Evolutionary conservation across 345 rosid species (phyloP), one percentile per base, ranked within the genome.

Genomic region (Geranium rotundifolium): DNA sequence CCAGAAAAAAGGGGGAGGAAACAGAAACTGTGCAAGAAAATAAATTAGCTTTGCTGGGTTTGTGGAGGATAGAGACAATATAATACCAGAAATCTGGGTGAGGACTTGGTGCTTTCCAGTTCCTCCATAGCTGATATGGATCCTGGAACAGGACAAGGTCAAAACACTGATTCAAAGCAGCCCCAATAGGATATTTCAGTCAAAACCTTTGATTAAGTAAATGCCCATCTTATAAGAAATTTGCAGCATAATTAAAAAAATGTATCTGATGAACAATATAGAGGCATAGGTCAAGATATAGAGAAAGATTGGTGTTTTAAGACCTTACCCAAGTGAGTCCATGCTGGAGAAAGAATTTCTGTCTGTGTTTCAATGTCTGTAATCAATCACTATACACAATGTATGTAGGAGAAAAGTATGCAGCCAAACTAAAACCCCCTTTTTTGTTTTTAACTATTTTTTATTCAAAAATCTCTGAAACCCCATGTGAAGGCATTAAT

Each of bases 401-500:
- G 52, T 29, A 16, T 31, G 17, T 5, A 37, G 23, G 31, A 60
- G 31, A 17, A 29, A 57, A 23, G 58, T 39, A 58, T 57, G 60
- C 31, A 17, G 62, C 58, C 59, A 62, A 19, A 23, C 19, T 1
- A 18, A 46, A 62, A 19, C 20, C 15, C 46, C 19, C 8, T 18
- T 34, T 18, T 17, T 50, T 19, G 19, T 30, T 19, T 34, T 15
- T 13, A 27, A 68, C 39, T 19, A 56, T 55, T 39, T 18, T 56
- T 63, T 54, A 63, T 63, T 63, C 23, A 14, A 16, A 3, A 41
- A 34, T 37, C 56, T 61, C 72, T 63, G 72, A 63, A 65, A 58
- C 56, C 60, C 75, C 79, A 75, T 70, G 71, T 72, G 75, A 65
- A 68, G 59, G 63, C 70, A 67, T 54, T 62, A 19, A 63, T 57